These are phyloP conservation scores for Fusarium sp. DNA, from an alignment of 2,329 filamentous ascomycete genomes.

Conservation along the genomic window DNA sequence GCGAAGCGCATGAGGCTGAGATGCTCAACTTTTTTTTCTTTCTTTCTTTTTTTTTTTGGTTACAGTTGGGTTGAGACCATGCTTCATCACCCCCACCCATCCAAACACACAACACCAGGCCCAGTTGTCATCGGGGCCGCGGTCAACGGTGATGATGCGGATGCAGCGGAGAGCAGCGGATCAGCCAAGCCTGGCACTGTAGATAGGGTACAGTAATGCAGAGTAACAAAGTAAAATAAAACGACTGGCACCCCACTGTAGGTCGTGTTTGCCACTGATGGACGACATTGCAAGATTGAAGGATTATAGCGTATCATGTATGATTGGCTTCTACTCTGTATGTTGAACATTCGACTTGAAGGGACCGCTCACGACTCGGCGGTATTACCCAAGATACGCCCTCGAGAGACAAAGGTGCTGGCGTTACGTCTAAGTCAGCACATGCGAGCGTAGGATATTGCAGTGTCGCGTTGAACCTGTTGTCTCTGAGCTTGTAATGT, in stretches of 20 bases:
- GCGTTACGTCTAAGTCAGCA: neutral
- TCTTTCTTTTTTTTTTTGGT: constrained; percentile 1
- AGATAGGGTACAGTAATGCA: constrained; percentile 20
- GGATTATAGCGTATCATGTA: constrained; percentile 12
- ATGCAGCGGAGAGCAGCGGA: constrained; percentile 29
- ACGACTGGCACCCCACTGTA: constrained; percentile 21
- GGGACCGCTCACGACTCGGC: constrained; percentile 1
- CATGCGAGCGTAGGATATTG: constrained; percentile 5
- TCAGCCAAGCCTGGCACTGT: constrained; percentile 20
- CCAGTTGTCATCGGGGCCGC: constrained; percentile 27
- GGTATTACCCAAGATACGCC: constrained; percentile 1
- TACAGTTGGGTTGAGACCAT: constrained; percentile 20
- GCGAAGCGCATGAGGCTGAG: constrained; percentile 35
- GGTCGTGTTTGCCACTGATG: constrained; percentile 26
- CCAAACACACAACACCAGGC: constrained; percentile 27
- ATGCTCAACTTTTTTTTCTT: constrained; percentile 14
- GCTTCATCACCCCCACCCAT: constrained; percentile 35
- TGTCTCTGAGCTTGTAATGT: constrained; percentile 34
- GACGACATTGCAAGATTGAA: too few relatives aligned
- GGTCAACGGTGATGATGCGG: constrained; percentile 26
- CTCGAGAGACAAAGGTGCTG: too few relatives aligned
- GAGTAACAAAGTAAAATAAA: constrained; percentile 25
- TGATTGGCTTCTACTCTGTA: constrained; percentile 35
- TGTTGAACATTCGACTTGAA: constrained; percentile 5
- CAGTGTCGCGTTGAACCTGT: constrained; percentile 3